Evolutionary conservation across 768 basidiomycete genomes (phyloP), one percentile per base, ranked within the genome.

Genomic region (Hebeloma cylindrosporum): DNA sequence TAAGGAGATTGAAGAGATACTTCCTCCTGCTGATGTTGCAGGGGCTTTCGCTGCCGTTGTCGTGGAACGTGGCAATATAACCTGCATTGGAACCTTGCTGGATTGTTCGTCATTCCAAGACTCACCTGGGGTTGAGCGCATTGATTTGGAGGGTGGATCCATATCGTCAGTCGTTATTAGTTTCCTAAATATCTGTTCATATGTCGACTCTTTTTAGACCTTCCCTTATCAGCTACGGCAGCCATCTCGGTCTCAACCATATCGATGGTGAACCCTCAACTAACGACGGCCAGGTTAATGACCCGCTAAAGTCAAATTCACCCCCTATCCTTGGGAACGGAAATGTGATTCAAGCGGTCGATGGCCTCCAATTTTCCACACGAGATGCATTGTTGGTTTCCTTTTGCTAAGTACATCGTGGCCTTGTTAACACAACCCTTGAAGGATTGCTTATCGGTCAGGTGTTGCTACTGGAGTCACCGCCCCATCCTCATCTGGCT

Each of bases 331-430:
- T 80, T 9, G 73, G 74, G 7, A 61, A 68, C 18, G 66, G 68
- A 4, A 63, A 66, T 13, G 45, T 71, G 37, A 68, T 73, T 17
- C 72, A 72, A 25, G 91, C 86, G 7, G 75, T 76, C 3, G 90
- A 93, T 58, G 90, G 91, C 0, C 71, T 88, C 23, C 75, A 77
- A 47, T 90, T 85, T 55, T 72, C 72, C 2, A 77, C 82, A 13
- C 78, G 83, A 44, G 77, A 85, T 60, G 78, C 60, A 22, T 53
- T 67, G 65, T 72, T 47, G 53, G 69, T 54, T 8, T 3, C 3
- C 2, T 6, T 9, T 1, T 23, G 22, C 2, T 30, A 40, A 20
- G n/a, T 27, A 36, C 5, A 2, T 28, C 7, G n/a, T 32, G 26
- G 10, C n/a, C 32, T 39, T 28, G 28, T 33, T 26, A 25, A 33